Evolutionary conservation across 208 protist species (phyloP).

Genomic region (Trypanosomatidae sp.): DNA sequence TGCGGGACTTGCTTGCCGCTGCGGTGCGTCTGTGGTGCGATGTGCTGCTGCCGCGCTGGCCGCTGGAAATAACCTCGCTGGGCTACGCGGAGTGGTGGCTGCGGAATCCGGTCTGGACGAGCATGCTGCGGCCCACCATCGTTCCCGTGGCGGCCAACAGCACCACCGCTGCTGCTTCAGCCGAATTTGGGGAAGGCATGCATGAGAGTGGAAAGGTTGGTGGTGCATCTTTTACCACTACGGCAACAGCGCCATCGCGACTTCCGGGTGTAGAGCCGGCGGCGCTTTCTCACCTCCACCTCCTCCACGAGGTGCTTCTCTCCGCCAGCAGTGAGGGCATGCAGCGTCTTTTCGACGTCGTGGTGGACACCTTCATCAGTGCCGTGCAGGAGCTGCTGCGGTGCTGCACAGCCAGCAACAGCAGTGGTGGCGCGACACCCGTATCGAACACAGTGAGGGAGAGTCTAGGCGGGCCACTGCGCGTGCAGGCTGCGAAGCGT

Average conservation of each 20-base stretch:
- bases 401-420: not conserved
- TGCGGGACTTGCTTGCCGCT: conserved; percentile 2
- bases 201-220: too few species aligned
- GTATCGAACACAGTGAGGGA: too few species aligned
- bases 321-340: conserved; percentile 20
- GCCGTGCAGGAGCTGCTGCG: conserved; percentile 18
- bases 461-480: too few species aligned
- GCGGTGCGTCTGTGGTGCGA: conserved; percentile 17
- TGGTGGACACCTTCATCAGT: conserved; percentile 17
- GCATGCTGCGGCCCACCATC: not conserved
- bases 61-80: conserved; percentile 25
- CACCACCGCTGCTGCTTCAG: too few species aligned
- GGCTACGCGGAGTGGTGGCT: conserved; percentile 69
- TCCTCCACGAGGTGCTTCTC: too few species aligned
- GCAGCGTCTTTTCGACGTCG: conserved; percentile 9
- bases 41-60: conserved; percentile 41
- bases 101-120: conserved; percentile 22
- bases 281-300: too few species aligned
- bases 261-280: too few species aligned
- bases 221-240: not conserved
- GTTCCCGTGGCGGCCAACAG: not conserved
- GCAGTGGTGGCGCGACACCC: too few species aligned
- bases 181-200: too few species aligned
- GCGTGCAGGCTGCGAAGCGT: not conserved
- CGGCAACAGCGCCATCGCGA: conserved; percentile 1